phyloP scores from a whole-genome alignment of 2,329 filamentous ascomycete genomes.

The Aspergillus puulaauensis region DNA sequence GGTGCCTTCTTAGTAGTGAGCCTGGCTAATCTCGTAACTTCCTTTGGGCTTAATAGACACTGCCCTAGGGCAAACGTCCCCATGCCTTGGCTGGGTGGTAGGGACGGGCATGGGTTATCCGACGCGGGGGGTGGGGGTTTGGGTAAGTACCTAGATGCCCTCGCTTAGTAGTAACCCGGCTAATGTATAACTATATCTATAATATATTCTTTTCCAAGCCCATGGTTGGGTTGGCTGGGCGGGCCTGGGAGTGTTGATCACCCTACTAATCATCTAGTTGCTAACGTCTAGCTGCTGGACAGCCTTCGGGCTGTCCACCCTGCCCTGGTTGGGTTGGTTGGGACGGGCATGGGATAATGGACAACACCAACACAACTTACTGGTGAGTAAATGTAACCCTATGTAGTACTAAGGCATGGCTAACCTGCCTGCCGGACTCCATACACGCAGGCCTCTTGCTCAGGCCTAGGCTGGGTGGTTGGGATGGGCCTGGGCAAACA shows the following conservation, averaged over 20 bases:
- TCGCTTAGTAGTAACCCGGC: not conserved
- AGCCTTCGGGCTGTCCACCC: not conserved
- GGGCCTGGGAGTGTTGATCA: too few relatives aligned
- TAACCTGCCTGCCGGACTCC: not conserved
- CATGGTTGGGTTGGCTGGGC: too few relatives aligned
- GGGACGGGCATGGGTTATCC: conserved; percentile 16
- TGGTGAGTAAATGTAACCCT: not conserved
- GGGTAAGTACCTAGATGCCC: not conserved
- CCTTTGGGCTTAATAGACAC: too few relatives aligned
- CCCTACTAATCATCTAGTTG: not conserved
- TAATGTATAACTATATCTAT: not conserved
- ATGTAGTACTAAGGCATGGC: not conserved
- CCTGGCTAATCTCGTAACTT: too few relatives aligned
- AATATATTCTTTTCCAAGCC: not conserved
- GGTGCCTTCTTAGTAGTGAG: too few relatives aligned
- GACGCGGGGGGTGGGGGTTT: not conserved
- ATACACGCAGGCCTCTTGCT: not conserved
- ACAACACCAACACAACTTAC: not conserved
- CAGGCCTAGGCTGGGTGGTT: conserved; percentile 10
- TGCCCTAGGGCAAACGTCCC: not conserved
- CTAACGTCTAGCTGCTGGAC: not conserved
- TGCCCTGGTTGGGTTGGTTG: conserved; percentile 8
- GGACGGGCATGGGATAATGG: conserved; percentile 11
- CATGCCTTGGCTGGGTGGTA: conserved; percentile 14
- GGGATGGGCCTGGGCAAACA: conserved; percentile 11